phyloP scores from a whole-genome alignment of 2,329 filamentous ascomycete genomes.

The Phyllosticta paracitricarpa region DNA sequence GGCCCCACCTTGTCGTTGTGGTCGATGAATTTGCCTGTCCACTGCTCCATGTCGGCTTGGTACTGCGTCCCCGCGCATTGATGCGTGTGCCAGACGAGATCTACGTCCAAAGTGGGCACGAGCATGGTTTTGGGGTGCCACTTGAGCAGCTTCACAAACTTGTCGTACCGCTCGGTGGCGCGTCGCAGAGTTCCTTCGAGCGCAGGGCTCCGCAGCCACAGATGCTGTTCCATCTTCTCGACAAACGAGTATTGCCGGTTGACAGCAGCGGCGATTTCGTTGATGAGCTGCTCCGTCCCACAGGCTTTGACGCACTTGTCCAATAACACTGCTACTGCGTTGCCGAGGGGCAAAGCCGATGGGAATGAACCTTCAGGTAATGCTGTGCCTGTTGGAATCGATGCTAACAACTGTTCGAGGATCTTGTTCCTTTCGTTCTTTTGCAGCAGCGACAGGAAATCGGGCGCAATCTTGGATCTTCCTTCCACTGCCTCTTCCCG shows the following conservation, averaged over 20 bases:
- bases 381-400: too few species aligned
- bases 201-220: conserved; percentile 67
- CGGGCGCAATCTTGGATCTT: too few species aligned
- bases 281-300: background rate
- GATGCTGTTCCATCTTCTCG: conserved; percentile 65
- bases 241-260: conserved; percentile 56
- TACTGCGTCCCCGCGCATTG: conserved; percentile 55
- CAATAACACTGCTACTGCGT: background rate
- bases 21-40: conserved; percentile 48
- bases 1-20: conserved; percentile 80
- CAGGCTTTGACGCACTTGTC: background rate
- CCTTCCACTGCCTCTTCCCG: too few species aligned
- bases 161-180: conserved; percentile 53
- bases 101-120: conserved; percentile 65
- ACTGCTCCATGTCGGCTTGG: conserved; percentile 38
- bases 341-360: background rate
- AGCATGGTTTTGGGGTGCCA: conserved; percentile 18
- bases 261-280: conserved; percentile 54
- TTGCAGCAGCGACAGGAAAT: too few species aligned
- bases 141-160: conserved; percentile 47
- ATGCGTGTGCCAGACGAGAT: conserved; percentile 70
- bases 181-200: conserved; percentile 53
- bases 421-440: too few species aligned
- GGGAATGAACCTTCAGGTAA: background rate
- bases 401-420: too few species aligned